Base-by-base conservation (phyloP, 176 grass and related monocot species). In the Rhynchospora pubera region DNA sequence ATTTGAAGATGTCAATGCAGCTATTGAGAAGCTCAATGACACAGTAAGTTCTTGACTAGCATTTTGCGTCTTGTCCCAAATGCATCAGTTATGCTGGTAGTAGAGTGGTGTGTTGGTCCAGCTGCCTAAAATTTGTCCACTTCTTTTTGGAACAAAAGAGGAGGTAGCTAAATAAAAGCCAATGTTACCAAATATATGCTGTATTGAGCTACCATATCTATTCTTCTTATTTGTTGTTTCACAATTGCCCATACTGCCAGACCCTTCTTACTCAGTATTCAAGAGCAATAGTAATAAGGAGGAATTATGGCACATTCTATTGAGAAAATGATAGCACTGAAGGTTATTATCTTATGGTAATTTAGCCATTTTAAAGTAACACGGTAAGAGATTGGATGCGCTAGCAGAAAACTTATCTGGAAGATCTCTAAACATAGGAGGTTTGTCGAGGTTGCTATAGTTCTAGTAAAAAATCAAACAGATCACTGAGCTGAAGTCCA, bases 1-100 rank as follows among this genome's bases (percentile, higher is more conserved):
- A 5, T 70, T 50, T 0, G 92, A 91, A 66, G 96, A 90, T 57
- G 91, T 85, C 7, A 84, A 71, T 80, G 78, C 69, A 59, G 96
- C 91, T 52, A 83, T 87, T 26, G 92, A 91, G 86, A 88, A 81
- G 62, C 89, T 95, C 47, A 88, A 93, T 80, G 92, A 85, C 2
- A 95, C 85, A 50, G 96, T 99, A 85, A 91, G 87, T 68, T 78
- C 43, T 56, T 8, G 9, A 50, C 68, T n/a, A 72, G 44, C 9
- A 72, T 23, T 32, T 28, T 32, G 22, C 48, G 55, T 32, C 22
- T 32, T 34, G 50, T 16, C 3, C 24, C 5, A 51, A 9, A n/a
- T 69, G 39, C 19, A 44, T 42, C 44, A 48, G 68, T 72, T 72
- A 47, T 24, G 44, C 3, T 70, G 18, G 66, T 44, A 21, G n/a